A percentile compares a stretch with the other conserved stretches of the same genome.
phyloP scores from a whole-genome alignment of 306 rosid species.

The Luffa aegyptiaca region DNA sequence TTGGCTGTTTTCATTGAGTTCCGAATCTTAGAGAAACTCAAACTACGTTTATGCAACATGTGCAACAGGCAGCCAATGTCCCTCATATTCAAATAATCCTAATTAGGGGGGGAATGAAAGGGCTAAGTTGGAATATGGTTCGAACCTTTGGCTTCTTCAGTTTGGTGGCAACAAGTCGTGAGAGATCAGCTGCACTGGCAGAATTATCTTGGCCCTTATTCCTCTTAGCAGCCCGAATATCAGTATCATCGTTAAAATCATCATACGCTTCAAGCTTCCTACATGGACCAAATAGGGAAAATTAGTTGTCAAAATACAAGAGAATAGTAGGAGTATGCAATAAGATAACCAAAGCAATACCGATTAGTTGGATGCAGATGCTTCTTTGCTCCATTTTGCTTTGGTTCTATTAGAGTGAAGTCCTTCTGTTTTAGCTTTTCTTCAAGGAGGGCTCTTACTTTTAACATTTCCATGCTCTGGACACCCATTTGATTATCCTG shows the following conservation, averaged over 20 bases:
- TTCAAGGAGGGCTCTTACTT: constrained; percentile 73
- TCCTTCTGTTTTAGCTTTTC: constrained; percentile 71
- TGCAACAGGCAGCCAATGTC: background rate
- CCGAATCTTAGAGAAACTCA: background rate
- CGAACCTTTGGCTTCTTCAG: constrained; percentile 53
- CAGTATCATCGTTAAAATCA: constrained; percentile 72
- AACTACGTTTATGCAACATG: background rate
- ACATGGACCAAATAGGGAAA: constrained; percentile 18
- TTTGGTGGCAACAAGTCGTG: constrained; percentile 24
- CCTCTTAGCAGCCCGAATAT: constrained; percentile 19
- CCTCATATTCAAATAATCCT: background rate
- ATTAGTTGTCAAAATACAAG: constrained; percentile 18
- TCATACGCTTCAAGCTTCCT: constrained; percentile 66
- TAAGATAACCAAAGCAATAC: constrained; percentile 26
- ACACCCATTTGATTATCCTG: constrained; percentile 48
- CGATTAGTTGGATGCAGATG: constrained; percentile 51
- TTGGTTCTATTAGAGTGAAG: constrained; percentile 35
- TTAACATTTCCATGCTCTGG: constrained; percentile 73
- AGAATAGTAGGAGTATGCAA: constrained; percentile 8
- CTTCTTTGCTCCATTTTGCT: constrained; percentile 34
- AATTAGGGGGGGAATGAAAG: background rate
- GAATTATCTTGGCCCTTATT: constrained; percentile 21
- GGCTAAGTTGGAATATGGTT: background rate
- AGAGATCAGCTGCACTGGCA: constrained; percentile 27
- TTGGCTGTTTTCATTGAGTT: background rate